These are phyloP conservation scores for Amphirosellinia nigrospora DNA, from an alignment of 495 filamentous ascomycete genomes.

Conservation along the genomic window DNA sequence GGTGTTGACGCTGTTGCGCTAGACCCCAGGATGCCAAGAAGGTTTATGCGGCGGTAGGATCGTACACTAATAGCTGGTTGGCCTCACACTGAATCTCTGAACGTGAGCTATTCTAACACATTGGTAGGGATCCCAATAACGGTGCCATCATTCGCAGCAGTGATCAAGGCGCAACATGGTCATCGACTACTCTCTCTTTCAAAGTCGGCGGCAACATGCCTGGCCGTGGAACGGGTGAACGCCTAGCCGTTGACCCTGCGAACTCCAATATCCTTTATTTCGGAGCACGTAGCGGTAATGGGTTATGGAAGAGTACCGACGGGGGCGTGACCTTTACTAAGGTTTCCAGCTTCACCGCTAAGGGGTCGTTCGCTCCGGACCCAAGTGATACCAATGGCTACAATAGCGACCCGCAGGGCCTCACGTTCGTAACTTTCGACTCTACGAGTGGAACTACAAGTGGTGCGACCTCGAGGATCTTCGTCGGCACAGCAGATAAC, in stretches of 20 bases:
- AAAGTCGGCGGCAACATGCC: constrained; percentile 70
- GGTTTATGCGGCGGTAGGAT: constrained; percentile 63
- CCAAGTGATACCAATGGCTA: constrained; percentile 52
- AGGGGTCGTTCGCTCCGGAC: constrained; percentile 54
- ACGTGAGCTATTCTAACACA: background rate
- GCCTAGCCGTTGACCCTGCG: constrained; percentile 64
- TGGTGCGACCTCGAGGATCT: constrained; percentile 62
- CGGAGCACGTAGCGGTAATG: constrained; percentile 65
- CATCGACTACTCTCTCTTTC: constrained; percentile 56
- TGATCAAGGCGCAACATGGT: constrained; percentile 59
- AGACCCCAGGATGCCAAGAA: constrained; percentile 58
- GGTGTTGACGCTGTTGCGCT: constrained; percentile 64
- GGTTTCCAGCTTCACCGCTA: constrained; percentile 62
- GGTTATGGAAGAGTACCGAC: constrained; percentile 67
- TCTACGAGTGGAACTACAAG: constrained; percentile 50
- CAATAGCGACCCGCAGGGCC: constrained; percentile 57
- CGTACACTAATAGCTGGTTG: constrained; percentile 63
- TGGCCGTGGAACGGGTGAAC: constrained; percentile 68
- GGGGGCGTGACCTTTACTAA: constrained; percentile 62
- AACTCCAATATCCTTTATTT: constrained; percentile 63
- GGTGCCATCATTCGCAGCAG: constrained; percentile 58
- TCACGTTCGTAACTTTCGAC: constrained; percentile 63
- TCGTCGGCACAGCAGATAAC: constrained; percentile 62
- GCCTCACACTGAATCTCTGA: background rate
- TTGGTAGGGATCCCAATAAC: constrained; percentile 57